phyloP scores from a whole-genome alignment of 2,329 filamentous ascomycete species.

The Apiospora koreana region DNA sequence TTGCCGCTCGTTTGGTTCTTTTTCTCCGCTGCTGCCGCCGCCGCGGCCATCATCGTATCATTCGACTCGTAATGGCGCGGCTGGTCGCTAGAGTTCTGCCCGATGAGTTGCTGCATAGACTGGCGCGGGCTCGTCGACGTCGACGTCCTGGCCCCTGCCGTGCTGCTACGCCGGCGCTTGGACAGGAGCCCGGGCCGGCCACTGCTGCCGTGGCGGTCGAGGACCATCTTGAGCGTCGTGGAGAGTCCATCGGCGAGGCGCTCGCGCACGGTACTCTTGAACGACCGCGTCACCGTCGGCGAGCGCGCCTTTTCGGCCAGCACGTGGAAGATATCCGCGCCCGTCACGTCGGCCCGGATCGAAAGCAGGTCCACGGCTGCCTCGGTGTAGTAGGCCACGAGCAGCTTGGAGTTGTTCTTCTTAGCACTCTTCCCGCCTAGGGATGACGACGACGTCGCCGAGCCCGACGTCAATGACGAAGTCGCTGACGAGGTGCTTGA shows the following conservation, averaged over 20 bases:
- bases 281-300: constrained; percentile 43
- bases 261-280: constrained; percentile 46
- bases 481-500: constrained; percentile 21
- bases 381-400: constrained; percentile 47
- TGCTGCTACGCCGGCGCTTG: background rate
- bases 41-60: constrained; percentile 2
- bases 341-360: constrained; percentile 37
- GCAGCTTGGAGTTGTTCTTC: constrained; percentile 21
- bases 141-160: background rate
- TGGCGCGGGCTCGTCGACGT: background rate
- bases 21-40: background rate
- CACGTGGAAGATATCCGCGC: constrained; percentile 57
- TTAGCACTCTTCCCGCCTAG: constrained; percentile 24
- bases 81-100: background rate
- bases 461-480: constrained; percentile 13
- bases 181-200: background rate
- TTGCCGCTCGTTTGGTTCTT: constrained; percentile 18
- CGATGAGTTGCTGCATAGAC: background rate
- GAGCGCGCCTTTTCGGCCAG: constrained; percentile 48
- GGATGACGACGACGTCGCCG: constrained; percentile 15
- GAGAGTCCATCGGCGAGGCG: constrained; percentile 24
- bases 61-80: background rate
- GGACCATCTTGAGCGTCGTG: constrained; percentile 28
- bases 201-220: constrained; percentile 9
- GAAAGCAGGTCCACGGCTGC: constrained; percentile 50